A percentile compares a stretch with the other conserved stretches of the same genome.
Evolutionary conservation across 2,329 filamentous ascomycete species (phyloP).

Genomic region (Arthrobotrys iridis): DNA sequence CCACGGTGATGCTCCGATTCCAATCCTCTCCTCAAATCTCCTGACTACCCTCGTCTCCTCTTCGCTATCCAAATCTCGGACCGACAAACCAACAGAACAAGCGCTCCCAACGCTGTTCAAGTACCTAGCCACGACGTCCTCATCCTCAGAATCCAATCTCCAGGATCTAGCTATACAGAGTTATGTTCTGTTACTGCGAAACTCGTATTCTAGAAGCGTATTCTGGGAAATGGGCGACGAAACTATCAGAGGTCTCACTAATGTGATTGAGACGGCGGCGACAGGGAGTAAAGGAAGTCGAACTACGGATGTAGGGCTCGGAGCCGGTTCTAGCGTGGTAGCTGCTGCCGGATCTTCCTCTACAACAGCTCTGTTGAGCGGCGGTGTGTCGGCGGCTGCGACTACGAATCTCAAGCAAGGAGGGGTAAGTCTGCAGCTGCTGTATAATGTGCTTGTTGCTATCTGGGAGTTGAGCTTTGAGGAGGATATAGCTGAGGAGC

Average conservation of each 20-base stretch:
- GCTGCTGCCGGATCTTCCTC: not conserved
- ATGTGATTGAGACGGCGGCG: slow-evolving; percentile 43
- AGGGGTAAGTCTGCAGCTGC: slow-evolving; percentile 87
- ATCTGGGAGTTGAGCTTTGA: slow-evolving; percentile 98
- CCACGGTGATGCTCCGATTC: slow-evolving; percentile 86
- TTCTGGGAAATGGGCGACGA: slow-evolving; percentile 93
- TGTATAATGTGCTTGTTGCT: slow-evolving; percentile 92
- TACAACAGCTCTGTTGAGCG: not conserved
- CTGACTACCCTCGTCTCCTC: slow-evolving; percentile 79
- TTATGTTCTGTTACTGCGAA: slow-evolving; percentile 85
- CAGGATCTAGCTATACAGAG: slow-evolving; percentile 96
- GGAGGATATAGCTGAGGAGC: slow-evolving; percentile 75
- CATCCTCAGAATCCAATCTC: slow-evolving; percentile 84
- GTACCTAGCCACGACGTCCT: slow-evolving; percentile 84
- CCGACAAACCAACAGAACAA: slow-evolving; percentile 66
- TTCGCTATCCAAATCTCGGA: slow-evolving; percentile 70
- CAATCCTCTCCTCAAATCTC: slow-evolving; percentile 87
- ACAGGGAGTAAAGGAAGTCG: slow-evolving; percentile 39
- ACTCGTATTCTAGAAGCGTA: slow-evolving; percentile 75
- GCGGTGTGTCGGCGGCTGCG: slow-evolving; percentile 61
- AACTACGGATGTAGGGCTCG: slow-evolving; percentile 40
- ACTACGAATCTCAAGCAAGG: slow-evolving; percentile 76
- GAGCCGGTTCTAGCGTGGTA: not conserved
- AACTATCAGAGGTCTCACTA: slow-evolving; percentile 64
- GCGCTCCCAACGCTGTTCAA: slow-evolving; percentile 84